A percentile compares a stretch with the other conserved stretches of the same genome.
Evolutionary conservation across 139 green algal genomes (phyloP).

Genomic region (Picochlorum sp.): DNA sequence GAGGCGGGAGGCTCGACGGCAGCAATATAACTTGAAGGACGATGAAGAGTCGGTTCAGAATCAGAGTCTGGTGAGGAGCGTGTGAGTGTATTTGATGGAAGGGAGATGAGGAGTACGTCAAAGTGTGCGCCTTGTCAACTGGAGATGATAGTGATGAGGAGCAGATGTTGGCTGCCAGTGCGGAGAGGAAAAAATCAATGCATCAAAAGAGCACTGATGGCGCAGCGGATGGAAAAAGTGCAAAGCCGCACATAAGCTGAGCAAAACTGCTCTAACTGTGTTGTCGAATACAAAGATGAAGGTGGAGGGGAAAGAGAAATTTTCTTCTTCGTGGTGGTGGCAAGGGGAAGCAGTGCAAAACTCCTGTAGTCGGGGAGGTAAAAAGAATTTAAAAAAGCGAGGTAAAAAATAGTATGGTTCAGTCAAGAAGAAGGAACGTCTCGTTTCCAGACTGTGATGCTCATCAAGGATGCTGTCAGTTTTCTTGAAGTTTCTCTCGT

Average conservation of each 20-base stretch:
- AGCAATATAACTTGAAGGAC: conserved; percentile 15
- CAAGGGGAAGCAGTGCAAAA: conserved; percentile 1
- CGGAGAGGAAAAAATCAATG: too few species aligned
- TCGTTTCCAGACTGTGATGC: conserved; percentile 33
- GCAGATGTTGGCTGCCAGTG: too few species aligned
- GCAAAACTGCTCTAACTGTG: conserved; percentile 22
- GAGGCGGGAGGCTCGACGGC: conserved; percentile 39
- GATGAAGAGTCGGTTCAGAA: not conserved
- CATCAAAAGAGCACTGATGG: not conserved
- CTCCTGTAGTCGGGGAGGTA: not conserved
- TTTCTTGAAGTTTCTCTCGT: conserved; percentile 54
- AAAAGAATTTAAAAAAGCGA: not conserved
- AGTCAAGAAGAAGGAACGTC: not conserved
- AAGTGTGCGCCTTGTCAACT: conserved; percentile 21
- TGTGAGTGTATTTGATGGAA: conserved; percentile 24
- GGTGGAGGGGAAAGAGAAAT: conserved; percentile 13
- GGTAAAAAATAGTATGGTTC: not conserved
- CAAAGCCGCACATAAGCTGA: conserved; percentile 14
- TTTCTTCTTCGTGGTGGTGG: not conserved
- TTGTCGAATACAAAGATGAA: conserved; percentile 26
- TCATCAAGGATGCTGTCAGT: conserved; percentile 48
- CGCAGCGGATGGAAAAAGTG: not conserved
- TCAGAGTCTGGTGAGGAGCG: not conserved
- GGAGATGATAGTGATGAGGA: conserved; percentile 7
- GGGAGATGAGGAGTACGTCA: conserved; percentile 18